These are phyloP conservation scores for Lachnellula hyalina DNA, from an alignment of 2,329 filamentous ascomycete genomes.

Conservation along the genomic window DNA sequence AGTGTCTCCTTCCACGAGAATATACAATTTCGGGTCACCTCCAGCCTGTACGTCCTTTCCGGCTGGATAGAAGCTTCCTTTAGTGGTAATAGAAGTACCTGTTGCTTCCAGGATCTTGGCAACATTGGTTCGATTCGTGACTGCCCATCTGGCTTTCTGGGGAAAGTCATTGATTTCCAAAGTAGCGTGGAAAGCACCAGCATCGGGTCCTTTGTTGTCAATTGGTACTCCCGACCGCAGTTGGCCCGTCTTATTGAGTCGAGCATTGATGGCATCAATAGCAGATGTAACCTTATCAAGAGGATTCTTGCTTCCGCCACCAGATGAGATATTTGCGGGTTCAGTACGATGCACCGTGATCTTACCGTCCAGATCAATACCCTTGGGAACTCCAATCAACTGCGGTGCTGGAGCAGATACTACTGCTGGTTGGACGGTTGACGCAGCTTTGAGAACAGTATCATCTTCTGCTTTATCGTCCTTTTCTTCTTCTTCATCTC, in stretches of 20 bases:
- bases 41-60: conserved; percentile 74
- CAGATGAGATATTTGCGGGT: conserved; percentile 36
- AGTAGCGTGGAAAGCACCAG: conserved; percentile 92
- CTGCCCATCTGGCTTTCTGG: conserved; percentile 96
- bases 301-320: conserved; percentile 50
- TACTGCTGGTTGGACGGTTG: conserved; percentile 57
- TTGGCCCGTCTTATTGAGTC: conserved; percentile 82
- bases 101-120: conserved; percentile 95
- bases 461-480: conserved; percentile 66
- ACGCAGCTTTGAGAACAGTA: conserved; percentile 64
- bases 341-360: conserved; percentile 71
- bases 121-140: conserved; percentile 97
- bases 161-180: conserved; percentile 99
- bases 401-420: conserved; percentile 35
- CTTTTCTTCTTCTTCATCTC: conserved; percentile 73
- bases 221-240: conserved; percentile 89
- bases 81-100: conserved; percentile 93
- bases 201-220: conserved; percentile 97
- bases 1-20: conserved; percentile 94
- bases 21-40: conserved; percentile 90
- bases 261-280: conserved; percentile 83
- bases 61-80: conserved; percentile 80
- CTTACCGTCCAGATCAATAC: conserved; percentile 59
- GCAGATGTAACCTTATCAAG: conserved; percentile 87
- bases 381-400: conserved; percentile 44